phyloP scores from a whole-genome alignment of 495 filamentous ascomycete species.

The Daldinia grandis region DNA sequence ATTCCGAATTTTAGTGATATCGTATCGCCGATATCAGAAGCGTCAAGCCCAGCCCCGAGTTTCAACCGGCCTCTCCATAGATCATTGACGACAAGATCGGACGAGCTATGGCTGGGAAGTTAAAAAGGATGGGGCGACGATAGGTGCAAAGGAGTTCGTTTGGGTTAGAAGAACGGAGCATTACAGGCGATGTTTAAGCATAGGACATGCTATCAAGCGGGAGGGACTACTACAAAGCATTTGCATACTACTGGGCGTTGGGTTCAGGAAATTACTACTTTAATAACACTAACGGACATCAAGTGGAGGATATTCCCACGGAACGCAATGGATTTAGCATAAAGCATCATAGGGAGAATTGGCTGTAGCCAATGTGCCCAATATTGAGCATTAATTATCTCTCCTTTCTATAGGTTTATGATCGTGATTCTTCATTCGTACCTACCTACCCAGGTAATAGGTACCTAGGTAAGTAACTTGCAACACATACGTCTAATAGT shows the following conservation, averaged over 20 bases:
- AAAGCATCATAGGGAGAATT: constrained; percentile 3
- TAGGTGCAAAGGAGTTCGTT: neutral
- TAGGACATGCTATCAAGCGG: neutral
- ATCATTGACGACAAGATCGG: constrained; percentile 37
- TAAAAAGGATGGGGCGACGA: neutral
- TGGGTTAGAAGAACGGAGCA: neutral
- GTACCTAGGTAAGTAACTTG: too few species aligned
- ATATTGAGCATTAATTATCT: neutral
- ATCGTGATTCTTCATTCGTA: neutral
- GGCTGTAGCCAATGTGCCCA: neutral
- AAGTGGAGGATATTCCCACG: constrained; percentile 38
- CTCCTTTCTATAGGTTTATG: neutral
- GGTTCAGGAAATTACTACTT: neutral
- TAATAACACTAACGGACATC: constrained; percentile 1
- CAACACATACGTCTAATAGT: too few species aligned
- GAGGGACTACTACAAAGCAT: constrained; percentile 2
- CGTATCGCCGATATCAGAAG: constrained; percentile 36
- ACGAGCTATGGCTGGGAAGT: constrained; percentile 34
- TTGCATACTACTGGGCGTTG: constrained; percentile 33
- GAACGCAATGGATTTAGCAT: constrained; percentile 19
- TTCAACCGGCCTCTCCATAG: constrained; percentile 25
- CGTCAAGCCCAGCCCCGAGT: constrained; percentile 22
- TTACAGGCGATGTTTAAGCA: neutral
- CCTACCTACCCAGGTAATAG: too few species aligned
- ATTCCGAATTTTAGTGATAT: constrained; percentile 17